phyloP scores from a whole-genome alignment of 495 filamentous ascomycete species.

The Monascus purpureus region DNA sequence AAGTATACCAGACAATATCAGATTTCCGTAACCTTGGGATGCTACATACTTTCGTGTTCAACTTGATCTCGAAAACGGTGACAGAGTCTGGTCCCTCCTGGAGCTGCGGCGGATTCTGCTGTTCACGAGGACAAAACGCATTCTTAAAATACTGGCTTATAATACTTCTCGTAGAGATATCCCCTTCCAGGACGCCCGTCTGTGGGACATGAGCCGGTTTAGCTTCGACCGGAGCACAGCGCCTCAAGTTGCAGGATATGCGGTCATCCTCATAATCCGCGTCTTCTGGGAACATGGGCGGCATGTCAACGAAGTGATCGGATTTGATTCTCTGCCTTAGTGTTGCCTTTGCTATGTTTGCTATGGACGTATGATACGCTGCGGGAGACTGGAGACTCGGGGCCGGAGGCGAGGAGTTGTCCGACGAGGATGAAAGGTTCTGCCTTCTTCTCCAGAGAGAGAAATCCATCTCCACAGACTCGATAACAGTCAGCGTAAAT shows the following conservation, averaged over 20 bases:
- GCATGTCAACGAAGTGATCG: constrained; percentile 5
- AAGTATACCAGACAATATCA: constrained; percentile 1
- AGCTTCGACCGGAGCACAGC: constrained; percentile 4
- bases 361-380: constrained; percentile 7
- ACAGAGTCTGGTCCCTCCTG: constrained; percentile 50
- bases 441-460: constrained; percentile 8
- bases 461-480: constrained; percentile 1
- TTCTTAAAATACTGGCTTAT: constrained; percentile 44
- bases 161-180: constrained; percentile 16
- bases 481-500: background rate
- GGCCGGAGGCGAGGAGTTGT: constrained; percentile 4
- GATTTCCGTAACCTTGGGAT: too few relatives aligned
- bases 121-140: constrained; percentile 40
- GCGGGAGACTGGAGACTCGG: constrained; percentile 12
- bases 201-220: constrained; percentile 4
- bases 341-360: constrained; percentile 6
- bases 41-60: constrained; percentile 62
- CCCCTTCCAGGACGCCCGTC: constrained; percentile 9
- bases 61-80: constrained; percentile 66
- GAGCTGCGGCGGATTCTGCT: constrained; percentile 36
- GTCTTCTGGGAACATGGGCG: constrained; percentile 15
- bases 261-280: constrained; percentile 15
- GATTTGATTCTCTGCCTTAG: constrained; percentile 7
- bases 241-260: constrained; percentile 3
- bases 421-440: constrained; percentile 8